These are phyloP conservation scores for Iberis pinnata DNA, from an alignment of 345 rosid species.

Conservation along the genomic window DNA sequence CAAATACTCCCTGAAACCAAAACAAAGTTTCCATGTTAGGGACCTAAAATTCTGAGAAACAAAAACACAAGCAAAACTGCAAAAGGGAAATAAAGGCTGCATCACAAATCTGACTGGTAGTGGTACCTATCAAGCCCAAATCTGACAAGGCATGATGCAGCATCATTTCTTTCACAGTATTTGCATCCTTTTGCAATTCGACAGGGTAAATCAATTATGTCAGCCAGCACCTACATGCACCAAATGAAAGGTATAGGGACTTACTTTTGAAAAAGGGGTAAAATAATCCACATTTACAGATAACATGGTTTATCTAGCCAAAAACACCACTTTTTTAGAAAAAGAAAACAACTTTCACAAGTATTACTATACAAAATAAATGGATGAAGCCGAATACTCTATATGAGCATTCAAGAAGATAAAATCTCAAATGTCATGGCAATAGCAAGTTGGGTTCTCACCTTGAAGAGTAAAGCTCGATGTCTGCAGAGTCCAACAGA, in stretches of 20 bases:
- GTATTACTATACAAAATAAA: constrained; percentile 7
- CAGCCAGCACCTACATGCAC: constrained; percentile 77
- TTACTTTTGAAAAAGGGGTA: not conserved
- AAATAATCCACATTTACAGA: not conserved
- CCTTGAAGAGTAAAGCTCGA: constrained; percentile 92
- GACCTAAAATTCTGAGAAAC: constrained; percentile 16
- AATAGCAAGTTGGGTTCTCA: constrained; percentile 34
- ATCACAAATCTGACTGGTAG: constrained; percentile 13
- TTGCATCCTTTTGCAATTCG: constrained; percentile 98
- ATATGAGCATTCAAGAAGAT: too few species aligned
- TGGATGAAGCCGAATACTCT: not conserved
- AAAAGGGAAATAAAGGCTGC: not conserved
- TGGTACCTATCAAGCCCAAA: constrained; percentile 84
- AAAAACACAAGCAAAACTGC: constrained; percentile 3
- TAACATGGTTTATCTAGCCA: not conserved
- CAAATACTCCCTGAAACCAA: constrained; percentile 79
- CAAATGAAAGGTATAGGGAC: constrained; percentile 12
- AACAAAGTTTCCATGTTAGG: constrained; percentile 18
- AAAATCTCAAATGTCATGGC: constrained; percentile 2
- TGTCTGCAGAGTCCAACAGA: constrained; percentile 94
- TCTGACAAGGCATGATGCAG: constrained; percentile 94
- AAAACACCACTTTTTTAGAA: constrained; percentile 6
- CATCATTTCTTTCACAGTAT: constrained; percentile 79
- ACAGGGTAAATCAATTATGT: constrained; percentile 87
- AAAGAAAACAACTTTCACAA: not conserved